Conservation (phyloP, 805 yeast species). For the Zygosaccharomyces gambellarensis region DNA sequence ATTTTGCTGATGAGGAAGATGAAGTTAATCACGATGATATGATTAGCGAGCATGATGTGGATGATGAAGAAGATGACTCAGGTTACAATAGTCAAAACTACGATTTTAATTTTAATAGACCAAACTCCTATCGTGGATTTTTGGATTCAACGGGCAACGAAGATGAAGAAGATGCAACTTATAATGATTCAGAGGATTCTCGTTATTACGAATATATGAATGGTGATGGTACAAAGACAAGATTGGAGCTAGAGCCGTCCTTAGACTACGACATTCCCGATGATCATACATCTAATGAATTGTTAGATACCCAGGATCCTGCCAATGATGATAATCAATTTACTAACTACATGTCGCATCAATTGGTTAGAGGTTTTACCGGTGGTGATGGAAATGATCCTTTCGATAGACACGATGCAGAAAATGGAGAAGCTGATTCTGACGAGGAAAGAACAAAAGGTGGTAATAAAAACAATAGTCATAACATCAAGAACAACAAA, state of each 20-base stretch:
- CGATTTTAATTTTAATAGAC: constrained; percentile 18
- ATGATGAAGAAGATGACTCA: constrained; percentile 15
- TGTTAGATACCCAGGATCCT: constrained; percentile 7
- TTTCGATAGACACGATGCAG: constrained; percentile 11
- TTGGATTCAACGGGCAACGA: constrained; percentile 24
- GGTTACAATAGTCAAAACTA: constrained; percentile 6
- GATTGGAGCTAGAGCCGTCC: constrained; percentile 34
- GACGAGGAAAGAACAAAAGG: constrained; percentile 19
- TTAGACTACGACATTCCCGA: constrained; percentile 34
- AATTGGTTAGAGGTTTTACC: constrained; percentile 21
- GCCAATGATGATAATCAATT: constrained; percentile 21
- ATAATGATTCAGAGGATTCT: constrained; percentile 28
- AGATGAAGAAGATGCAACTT: constrained; percentile 26
- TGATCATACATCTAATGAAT: constrained; percentile 5
- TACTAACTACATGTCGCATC: constrained; percentile 29
- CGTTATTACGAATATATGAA: constrained; percentile 36
- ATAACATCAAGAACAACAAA: no score
- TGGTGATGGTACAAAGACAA: constrained; percentile 34
- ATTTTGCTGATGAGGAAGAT: constrained; percentile 37
- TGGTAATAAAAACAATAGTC: background rate
- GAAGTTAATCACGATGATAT: constrained; percentile 29
- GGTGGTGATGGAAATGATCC: constrained; percentile 24
- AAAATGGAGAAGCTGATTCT: constrained; percentile 24
- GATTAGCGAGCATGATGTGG: constrained; percentile 26
- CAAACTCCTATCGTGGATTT: constrained; percentile 12